Evolutionary conservation across 2,329 filamentous ascomycete genomes (phyloP), one percentile per base, ranked within the genome.

Genomic region (Diaporthe vaccinii): DNA sequence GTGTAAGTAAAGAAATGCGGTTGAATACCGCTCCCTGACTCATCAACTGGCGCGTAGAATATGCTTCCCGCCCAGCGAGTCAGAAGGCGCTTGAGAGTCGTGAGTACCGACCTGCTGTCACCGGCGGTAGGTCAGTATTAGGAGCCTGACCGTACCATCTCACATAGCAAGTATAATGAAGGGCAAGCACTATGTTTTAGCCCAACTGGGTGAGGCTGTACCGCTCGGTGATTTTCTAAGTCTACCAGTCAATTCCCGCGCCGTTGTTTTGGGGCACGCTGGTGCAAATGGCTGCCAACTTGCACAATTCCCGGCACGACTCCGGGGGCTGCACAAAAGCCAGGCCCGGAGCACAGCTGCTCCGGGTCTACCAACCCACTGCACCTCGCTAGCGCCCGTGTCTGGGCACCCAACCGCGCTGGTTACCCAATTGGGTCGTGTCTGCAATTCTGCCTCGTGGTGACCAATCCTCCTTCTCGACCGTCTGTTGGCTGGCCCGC

Each of bases 261-360:
- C 31, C 55, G 55, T 36, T 36, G 55, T 58, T 12, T 36, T 2
- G 22, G 4, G 9, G 25, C 22, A 7, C 15, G 14, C 25, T 61
- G 59, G 49, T 57, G 31, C 58, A 46, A 31, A n/a, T 6, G 22
- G 34, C 28, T 53, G 34, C n/a, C 34, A 36, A 15, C 8, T 53
- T 62, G 70, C 70, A 73, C 22, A 73, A 73, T 3, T 53, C 34
- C 59, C 70, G 70, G 70, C 57, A 55, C 34, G 57, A 25, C 39
- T 20, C 70, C 55, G 65, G 59, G 46, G 59, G 68, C 41, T 70
- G 51, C 74, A 76, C 73, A 39, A 75, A 51, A 51, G 49, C 49
- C 39, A 36, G 55, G 49, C 31, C 74, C 74, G 74, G 74, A 75
- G 70, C 49, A 20, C 12, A 34, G 34, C 58, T 46, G 57, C 68